A percentile compares a stretch with the other conserved stretches of the same genome.
These are phyloP conservation scores for Salix exigua DNA, from an alignment of 345 rosid genomes.

Conservation along the genomic window DNA sequence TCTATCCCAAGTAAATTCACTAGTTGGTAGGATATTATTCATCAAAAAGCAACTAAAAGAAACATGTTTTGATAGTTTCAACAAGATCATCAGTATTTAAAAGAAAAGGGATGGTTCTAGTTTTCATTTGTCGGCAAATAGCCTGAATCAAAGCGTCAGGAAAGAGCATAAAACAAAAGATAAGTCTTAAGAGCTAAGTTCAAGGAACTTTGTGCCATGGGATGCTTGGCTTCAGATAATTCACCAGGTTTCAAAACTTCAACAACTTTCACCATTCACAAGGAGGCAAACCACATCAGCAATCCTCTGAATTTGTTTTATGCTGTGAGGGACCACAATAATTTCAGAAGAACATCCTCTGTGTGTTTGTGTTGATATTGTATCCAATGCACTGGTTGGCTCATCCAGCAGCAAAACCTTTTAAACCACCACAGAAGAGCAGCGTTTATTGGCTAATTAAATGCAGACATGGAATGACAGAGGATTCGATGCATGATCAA, in stretches of 20 bases:
- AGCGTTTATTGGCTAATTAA: not conserved
- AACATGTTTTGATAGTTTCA: not conserved
- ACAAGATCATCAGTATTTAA: not conserved
- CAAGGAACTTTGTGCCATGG: conserved; percentile 71
- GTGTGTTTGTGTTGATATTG: conserved; percentile 73
- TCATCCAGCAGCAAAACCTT: conserved; percentile 75
- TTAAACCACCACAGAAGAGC: not conserved
- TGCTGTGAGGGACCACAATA: conserved; percentile 79
- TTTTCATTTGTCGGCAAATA: not conserved
- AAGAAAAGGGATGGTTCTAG: not conserved
- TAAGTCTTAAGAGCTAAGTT: conserved; percentile 41
- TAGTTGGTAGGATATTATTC: not conserved
- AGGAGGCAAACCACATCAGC: conserved; percentile 80
- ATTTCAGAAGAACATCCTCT: conserved; percentile 71
- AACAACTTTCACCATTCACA: conserved; percentile 69
- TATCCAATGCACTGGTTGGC: conserved; percentile 87
- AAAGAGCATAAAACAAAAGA: not conserved
- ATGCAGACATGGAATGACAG: not conserved
- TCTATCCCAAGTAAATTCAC: too few species aligned
- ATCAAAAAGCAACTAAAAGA: not conserved
- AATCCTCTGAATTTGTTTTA: conserved; percentile 82
- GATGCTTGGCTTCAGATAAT: conserved; percentile 70
- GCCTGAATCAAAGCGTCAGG: not conserved
- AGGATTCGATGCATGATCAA: too few species aligned
- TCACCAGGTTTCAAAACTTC: conserved; percentile 62